Base-by-base conservation (phyloP, 2,329 filamentous ascomycete genomes). In the Talaromyces rugulosus region DNA sequence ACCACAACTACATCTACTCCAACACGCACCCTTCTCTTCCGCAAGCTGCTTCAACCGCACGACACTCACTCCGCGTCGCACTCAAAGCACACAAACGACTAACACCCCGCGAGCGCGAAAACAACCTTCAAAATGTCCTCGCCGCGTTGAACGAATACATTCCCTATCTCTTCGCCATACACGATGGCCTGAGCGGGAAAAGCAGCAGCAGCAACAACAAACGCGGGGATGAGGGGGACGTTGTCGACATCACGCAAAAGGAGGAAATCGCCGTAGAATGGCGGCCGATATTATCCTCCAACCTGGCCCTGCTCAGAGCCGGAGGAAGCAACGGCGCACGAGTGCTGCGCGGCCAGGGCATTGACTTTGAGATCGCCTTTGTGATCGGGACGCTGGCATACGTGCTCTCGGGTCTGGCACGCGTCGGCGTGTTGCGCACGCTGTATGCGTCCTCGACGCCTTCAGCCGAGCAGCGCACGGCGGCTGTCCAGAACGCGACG, bases 71-170 rank as follows among this genome's bases (percentile, higher is more conserved):
- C 58, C 88, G 92, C 69, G 88, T 94, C 75, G 85, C 87, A 2
- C 83, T 99, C 63, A 98, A 98, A 78, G 87, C 87, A 68, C 88
- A 97, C 81, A 98, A 96, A 77, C 87, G 92, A 58, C 85, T 96
- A n/a, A 83, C 90, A 4, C 82, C 89, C 8, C 74, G 85, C 9
- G 87, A 90, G 28, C 90, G 92, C 74, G 79, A 86, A 5, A 81
- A 87, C 27, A 87, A 92, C 71, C 83, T 99, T 5, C 81, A 86
- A 28, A 84, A 84, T 5, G 82, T 98, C 42, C 81, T 91, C 60
- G 83, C 87, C 36, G 85, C 87, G 44, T 72, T 96, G 11, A 87
- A 88, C 62, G 83, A 84, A 63, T 99, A 98, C 72, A 80, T 97
- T 0, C 92, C 93, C 0, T 96, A 94, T 70, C 83, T 97, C 0